Evolutionary conservation across 176 grass and related monocot genomes (phyloP), one percentile per base, ranked within the genome.

Genomic region (Cocos nucifera): DNA sequence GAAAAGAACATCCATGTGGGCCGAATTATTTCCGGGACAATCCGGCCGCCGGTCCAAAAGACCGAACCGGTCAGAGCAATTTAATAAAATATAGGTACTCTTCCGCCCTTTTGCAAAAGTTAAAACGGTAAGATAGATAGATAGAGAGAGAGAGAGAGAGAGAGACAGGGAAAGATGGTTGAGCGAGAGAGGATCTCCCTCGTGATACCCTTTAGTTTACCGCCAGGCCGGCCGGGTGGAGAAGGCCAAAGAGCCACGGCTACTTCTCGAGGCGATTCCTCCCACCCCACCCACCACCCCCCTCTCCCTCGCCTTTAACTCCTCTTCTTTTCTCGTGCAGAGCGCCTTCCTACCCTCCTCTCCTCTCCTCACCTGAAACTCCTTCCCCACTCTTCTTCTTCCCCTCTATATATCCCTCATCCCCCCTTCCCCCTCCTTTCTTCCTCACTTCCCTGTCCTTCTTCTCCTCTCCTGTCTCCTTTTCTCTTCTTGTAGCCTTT

Each of bases 241-340:
- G 35, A 14, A 44, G 9, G 35, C 7, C 35, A 44, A 39, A 44
- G 23, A 23, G 35, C 35, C 35, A 44, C 35, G 35, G 35, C 35
- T 44, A 44, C 35, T 44, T 44, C 35, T 44, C 35, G 35, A 44
- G 35, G 35, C 49, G 52, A 57, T 17, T 69, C 29, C n/a, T 49
- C 18, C 27, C 21, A 21, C n/a, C n/a, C n/a, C n/a, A n/a, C n/a
- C n/a, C n/a, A n/a, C n/a, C 19, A 21, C 25, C 44, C 9, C 22
- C 15, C 22, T 19, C 20, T 17, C 49, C 10, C 26, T 24, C 35
- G 35, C 35, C 35, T 44, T 44, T 44, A 44, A 44, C 35, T 22
- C 53, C 66, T 58, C 53, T 22, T 4, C 53, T 58, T 69, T 69
- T 57, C 66, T 57, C 66, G 66, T 58, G 66, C 54, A 39, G 29